Conservation (phyloP, 495 filamentous ascomycete genomes). For the Penicillium bovifimosum region DNA sequence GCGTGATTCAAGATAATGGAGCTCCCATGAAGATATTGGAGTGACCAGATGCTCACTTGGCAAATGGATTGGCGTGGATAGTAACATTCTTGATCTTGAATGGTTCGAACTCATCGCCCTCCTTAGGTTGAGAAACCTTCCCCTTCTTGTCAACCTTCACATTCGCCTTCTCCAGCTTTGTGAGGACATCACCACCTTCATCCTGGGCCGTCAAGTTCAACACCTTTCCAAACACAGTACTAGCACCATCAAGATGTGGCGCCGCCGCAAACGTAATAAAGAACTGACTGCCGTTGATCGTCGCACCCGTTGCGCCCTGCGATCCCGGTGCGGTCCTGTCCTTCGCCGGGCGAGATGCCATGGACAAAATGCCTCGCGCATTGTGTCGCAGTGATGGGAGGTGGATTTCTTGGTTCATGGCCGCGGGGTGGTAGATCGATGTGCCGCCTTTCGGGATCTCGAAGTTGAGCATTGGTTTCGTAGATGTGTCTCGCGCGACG, state of each 20-base stretch:
- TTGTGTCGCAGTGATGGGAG: slow-evolving; percentile 75
- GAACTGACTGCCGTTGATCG: slow-evolving; percentile 92
- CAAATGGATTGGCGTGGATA: slow-evolving; percentile 92
- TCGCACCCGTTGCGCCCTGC: slow-evolving; percentile 48
- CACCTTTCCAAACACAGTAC: slow-evolving; percentile 89
- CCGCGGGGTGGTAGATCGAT: slow-evolving; percentile 71
- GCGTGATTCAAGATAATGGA: not conserved
- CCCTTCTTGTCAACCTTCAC: slow-evolving; percentile 86
- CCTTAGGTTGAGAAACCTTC: slow-evolving; percentile 57
- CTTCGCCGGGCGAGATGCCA: slow-evolving; percentile 79
- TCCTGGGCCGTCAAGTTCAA: slow-evolving; percentile 43
- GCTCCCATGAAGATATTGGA: not conserved
- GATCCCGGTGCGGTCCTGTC: slow-evolving; percentile 45
- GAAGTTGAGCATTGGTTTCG: slow-evolving; percentile 39
- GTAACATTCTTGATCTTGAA: slow-evolving; percentile 69
- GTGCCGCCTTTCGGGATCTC: slow-evolving; percentile 68
- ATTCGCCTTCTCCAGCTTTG: slow-evolving; percentile 68
- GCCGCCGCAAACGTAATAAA: slow-evolving; percentile 83
- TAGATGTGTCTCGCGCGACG: slow-evolving; percentile 37
- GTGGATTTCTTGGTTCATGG: slow-evolving; percentile 90
- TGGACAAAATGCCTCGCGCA: slow-evolving; percentile 76
- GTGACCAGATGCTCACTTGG: slow-evolving; percentile 46
- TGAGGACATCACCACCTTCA: slow-evolving; percentile 44
- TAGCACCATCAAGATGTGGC: slow-evolving; percentile 89
- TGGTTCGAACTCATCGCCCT: slow-evolving; percentile 43